Conservation (phyloP, 768 basidiomycete genomes). For the Paxillus rubicundulus region DNA sequence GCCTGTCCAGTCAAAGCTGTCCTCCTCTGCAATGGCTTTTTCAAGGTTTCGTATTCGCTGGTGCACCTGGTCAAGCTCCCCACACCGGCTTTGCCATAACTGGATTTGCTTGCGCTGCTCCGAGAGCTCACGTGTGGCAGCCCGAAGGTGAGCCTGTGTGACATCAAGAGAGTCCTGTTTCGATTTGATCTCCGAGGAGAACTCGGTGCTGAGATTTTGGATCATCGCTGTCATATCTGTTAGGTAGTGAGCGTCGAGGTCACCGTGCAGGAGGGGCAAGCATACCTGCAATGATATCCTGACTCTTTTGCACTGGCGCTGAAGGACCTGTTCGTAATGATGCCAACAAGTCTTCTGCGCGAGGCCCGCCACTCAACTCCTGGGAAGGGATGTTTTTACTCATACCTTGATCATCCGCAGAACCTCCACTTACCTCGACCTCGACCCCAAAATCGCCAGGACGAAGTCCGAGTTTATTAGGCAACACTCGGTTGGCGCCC, state of each 20-base stretch:
- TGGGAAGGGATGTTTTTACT: conserved; percentile 23
- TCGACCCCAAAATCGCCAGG: conserved; percentile 96
- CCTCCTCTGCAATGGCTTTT: conserved; percentile 74
- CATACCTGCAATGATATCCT: conserved; percentile 78
- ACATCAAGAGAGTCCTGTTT: conserved; percentile 89
- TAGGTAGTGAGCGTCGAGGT: conserved; percentile 9
- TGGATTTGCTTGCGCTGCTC: conserved; percentile 87
- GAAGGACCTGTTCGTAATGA: conserved; percentile 71
- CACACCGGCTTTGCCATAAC: conserved; percentile 66
- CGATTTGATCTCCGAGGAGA: conserved; percentile 75
- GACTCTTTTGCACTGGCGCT: conserved; percentile 80
- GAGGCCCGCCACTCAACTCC: conserved; percentile 69
- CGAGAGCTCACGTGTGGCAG: conserved; percentile 86
- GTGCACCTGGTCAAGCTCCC: conserved; percentile 75
- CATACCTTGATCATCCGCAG: neutral
- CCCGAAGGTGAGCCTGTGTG: conserved; percentile 82
- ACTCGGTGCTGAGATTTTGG: conserved; percentile 72
- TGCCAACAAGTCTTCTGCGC: conserved; percentile 78
- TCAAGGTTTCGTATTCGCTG: conserved; percentile 85
- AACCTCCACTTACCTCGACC: conserved; percentile 64
- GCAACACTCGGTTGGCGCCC: conserved; percentile 83
- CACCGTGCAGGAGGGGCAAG: neutral
- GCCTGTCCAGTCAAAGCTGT: conserved; percentile 87
- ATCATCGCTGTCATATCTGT: conserved; percentile 86
- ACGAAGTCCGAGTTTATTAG: conserved; percentile 90